Conservation (phyloP, 805 yeast genomes). For the Ogataea parapolymorpha region DNA sequence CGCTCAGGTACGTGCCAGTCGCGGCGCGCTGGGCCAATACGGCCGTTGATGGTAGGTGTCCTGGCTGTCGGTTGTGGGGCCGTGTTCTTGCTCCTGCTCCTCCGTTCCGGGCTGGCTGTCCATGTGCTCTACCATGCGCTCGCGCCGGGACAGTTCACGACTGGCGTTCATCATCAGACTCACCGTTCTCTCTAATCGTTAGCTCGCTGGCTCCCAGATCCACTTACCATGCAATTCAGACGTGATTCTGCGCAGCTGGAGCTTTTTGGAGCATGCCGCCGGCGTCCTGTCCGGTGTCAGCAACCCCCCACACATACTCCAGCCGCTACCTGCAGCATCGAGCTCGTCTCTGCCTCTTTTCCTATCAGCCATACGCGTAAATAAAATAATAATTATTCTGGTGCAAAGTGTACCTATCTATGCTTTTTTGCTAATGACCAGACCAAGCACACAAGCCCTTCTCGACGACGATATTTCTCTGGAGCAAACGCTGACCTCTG, state of each 20-base stretch:
- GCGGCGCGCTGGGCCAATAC: constrained; percentile 8
- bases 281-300: too few species aligned
- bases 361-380: constrained; percentile 8
- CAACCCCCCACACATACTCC: not conserved
- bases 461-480: constrained; percentile 2
- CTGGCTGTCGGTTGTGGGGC: not conserved
- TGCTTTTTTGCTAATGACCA: constrained; percentile 6
- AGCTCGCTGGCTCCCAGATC: not conserved
- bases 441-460: constrained; percentile 4
- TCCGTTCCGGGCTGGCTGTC: not conserved
- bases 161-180: constrained; percentile 31
- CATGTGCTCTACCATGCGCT: not conserved
- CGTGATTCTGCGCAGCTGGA: constrained; percentile 16
- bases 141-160: constrained; percentile 13
- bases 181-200: constrained; percentile 23
- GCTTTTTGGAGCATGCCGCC: constrained; percentile 1
- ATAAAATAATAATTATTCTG: constrained; percentile 2
- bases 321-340: not conserved
- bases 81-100: too few species aligned
- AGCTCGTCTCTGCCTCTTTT: constrained; percentile 4
- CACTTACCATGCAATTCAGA: constrained; percentile 25
- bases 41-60: constrained; percentile 7
- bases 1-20: not conserved
- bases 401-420: constrained; percentile 5
- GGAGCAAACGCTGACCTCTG: not conserved